Conservation (phyloP, 176 grass and related monocot genomes). For the Bothriochloa decipiens region DNA sequence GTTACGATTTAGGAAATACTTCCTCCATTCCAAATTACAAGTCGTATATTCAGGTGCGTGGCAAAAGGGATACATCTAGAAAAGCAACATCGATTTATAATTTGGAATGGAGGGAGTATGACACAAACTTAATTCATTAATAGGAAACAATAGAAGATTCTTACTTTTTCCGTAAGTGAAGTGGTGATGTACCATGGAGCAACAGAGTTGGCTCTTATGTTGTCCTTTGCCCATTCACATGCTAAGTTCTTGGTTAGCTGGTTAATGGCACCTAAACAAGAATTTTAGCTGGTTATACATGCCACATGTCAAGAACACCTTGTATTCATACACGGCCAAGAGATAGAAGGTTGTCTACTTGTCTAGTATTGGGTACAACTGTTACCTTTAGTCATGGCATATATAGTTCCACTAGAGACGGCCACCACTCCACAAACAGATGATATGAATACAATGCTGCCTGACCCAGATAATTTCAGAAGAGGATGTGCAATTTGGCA, state of each 20-base stretch:
- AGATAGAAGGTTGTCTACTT: background rate
- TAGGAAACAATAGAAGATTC: conserved; percentile 7
- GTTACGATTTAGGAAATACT: background rate
- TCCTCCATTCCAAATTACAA: background rate
- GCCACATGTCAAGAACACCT: background rate
- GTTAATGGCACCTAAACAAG: conserved; percentile 75
- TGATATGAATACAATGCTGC: conserved; percentile 84
- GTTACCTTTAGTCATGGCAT: conserved; percentile 85
- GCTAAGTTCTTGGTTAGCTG: conserved; percentile 86
- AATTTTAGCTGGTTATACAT: background rate
- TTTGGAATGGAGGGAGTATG: background rate
- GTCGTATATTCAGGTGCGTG: background rate
- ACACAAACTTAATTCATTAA: background rate
- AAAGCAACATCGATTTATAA: background rate
- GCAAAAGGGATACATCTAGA: background rate
- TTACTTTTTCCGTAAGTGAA: conserved; percentile 65
- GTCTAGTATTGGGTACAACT: background rate
- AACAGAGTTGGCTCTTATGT: conserved; percentile 79
- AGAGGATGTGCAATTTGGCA: conserved; percentile 93
- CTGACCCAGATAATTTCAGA: conserved; percentile 67
- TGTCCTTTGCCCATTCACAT: conserved; percentile 91
- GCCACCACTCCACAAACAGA: conserved; percentile 62
- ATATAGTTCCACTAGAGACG: conserved; percentile 53
- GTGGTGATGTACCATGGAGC: conserved; percentile 94
- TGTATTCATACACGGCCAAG: background rate